Evolutionary conservation across 148 eudicot species (phyloP).

Genomic region (Fagopyrum esculentum): DNA sequence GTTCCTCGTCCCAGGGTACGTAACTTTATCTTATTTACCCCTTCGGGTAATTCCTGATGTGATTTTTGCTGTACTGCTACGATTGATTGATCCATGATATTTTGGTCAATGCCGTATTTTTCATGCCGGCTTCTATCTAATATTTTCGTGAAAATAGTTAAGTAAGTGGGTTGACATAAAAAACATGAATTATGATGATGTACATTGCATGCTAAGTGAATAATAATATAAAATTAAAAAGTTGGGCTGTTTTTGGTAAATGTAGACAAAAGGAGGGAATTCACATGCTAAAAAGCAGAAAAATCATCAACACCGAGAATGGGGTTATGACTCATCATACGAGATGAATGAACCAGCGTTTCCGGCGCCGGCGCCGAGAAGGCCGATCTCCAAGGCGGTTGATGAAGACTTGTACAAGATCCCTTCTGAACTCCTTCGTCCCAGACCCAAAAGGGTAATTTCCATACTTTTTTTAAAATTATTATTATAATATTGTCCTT

Average conservation of each 20-base stretch:
- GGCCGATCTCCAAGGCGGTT: constrained; percentile 19
- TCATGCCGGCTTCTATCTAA: neutral
- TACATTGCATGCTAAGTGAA: neutral
- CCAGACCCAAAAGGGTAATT: constrained; percentile 41
- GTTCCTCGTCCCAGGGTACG: constrained; percentile 76
- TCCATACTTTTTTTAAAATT: neutral
- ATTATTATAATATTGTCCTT: neutral
- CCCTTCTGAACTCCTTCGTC: constrained; percentile 41
- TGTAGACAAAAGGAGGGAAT: constrained; percentile 23
- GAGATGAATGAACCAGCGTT: constrained; percentile 28
- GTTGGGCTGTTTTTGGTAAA: neutral
- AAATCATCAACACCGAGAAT: constrained; percentile 5
- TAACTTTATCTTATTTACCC: neutral
- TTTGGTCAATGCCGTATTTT: neutral
- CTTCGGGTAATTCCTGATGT: neutral
- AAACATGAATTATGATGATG: neutral
- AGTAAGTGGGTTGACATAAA: neutral
- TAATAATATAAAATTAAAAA: neutral
- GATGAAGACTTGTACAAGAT: constrained; percentile 64
- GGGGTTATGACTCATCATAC: constrained; percentile 23
- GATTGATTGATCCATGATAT: neutral
- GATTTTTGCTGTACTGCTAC: neutral
- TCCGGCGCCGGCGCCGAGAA: constrained; percentile 13
- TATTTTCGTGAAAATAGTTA: neutral
- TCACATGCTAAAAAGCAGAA: constrained; percentile 28